These are phyloP conservation scores for Breviolum minutum DNA, from an alignment of 73 alveolate genomes.

Conservation along the genomic window DNA sequence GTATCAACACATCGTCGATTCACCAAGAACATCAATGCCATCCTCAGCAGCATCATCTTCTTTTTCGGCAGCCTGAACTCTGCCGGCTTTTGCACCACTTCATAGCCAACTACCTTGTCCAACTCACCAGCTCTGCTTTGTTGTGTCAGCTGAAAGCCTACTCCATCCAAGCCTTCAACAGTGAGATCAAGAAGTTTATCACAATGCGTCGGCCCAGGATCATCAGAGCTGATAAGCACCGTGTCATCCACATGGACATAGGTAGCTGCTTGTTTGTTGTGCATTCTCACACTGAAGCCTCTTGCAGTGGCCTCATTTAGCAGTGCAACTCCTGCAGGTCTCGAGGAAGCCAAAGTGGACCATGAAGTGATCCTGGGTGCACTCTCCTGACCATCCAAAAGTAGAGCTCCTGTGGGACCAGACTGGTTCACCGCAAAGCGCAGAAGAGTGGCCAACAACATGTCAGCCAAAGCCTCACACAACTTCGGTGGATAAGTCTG, in stretches of 20 bases:
- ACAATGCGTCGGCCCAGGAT: too few species aligned
- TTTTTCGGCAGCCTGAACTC: not conserved
- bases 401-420: slow-evolving; percentile 5
- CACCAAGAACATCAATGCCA: not conserved
- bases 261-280: not conserved
- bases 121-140: not conserved
- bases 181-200: not conserved
- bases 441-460: not conserved
- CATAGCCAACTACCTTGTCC: not conserved
- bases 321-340: not conserved
- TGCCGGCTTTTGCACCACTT: not conserved
- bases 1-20: not conserved
- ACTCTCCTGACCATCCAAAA: not conserved
- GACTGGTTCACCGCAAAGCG: not conserved
- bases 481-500: not conserved
- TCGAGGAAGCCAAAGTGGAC: not conserved
- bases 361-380: not conserved
- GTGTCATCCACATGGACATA: slow-evolving; percentile 21
- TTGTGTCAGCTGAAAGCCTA: not conserved
- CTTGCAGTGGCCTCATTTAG: not conserved
- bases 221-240: not conserved
- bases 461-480: not conserved
- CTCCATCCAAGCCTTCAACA: not conserved
- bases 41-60: not conserved
- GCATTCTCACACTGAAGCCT: not conserved